These are phyloP conservation scores for Pestalotiopsis sp. DNA, from an alignment of 2,329 filamentous ascomycete species.

Conservation along the genomic window DNA sequence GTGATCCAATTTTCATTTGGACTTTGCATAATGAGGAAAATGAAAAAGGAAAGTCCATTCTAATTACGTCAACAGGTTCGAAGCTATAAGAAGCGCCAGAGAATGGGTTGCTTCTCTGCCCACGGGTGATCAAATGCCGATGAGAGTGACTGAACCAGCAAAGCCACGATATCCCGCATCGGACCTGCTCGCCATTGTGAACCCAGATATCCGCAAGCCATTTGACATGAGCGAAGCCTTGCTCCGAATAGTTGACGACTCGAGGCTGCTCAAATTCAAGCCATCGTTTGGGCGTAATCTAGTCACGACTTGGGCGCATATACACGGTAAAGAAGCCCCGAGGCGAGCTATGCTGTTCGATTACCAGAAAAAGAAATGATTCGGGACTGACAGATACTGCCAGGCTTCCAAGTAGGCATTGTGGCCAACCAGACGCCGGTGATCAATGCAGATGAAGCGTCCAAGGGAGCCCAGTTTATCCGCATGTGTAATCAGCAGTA, in stretches of 20 bases:
- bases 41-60: not conserved
- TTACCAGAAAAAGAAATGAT: not conserved
- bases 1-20: not conserved
- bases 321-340: slow-evolving; percentile 21
- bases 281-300: slow-evolving; percentile 40
- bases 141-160: not conserved
- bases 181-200: slow-evolving; percentile 38
- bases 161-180: slow-evolving; percentile 34
- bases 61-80: not conserved
- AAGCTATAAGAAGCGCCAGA: not conserved
- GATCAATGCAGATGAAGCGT: slow-evolving; percentile 41
- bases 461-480: slow-evolving; percentile 45
- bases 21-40: not conserved
- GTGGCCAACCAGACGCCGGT: slow-evolving; percentile 43
- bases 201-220: slow-evolving; percentile 36
- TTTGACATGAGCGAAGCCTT: slow-evolving; percentile 38
- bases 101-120: not conserved
- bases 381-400: not conserved
- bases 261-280: slow-evolving; percentile 40
- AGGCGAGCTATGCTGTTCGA: slow-evolving; percentile 24
- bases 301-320: slow-evolving; percentile 40
- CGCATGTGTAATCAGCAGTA: slow-evolving; percentile 43
- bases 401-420: slow-evolving; percentile 34
- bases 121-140: not conserved
- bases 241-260: slow-evolving; percentile 43